These are phyloP conservation scores for Thymus mandschuricus DNA, from an alignment of 257 asterid species.

Conservation along the genomic window DNA sequence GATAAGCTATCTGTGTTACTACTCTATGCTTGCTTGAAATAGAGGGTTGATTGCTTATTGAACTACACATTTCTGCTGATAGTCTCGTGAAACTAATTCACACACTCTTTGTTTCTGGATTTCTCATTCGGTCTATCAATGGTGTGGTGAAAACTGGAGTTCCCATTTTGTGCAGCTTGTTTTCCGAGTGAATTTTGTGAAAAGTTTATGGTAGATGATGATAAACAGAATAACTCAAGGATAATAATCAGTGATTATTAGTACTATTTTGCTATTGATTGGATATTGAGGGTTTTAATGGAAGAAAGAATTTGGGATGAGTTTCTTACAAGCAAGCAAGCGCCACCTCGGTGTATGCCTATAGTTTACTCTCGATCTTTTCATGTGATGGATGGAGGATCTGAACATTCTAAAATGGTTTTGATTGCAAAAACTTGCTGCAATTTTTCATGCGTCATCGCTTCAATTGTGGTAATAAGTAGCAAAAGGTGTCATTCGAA, in stretches of 20 bases:
- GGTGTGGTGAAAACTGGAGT: neutral
- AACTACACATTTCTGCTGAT: neutral
- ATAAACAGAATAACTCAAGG: neutral
- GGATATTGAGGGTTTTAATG: neutral
- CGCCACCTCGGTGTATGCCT: no score
- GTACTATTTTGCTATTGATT: neutral
- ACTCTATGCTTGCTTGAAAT: neutral
- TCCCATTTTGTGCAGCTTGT: neutral
- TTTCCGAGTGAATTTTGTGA: neutral
- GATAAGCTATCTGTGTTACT: no score
- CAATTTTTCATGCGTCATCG: neutral
- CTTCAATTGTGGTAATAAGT: neutral
- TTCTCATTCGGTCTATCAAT: neutral
- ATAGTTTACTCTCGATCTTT: neutral
- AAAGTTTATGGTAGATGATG: neutral
- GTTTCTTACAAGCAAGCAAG: neutral
- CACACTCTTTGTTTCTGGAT: neutral
- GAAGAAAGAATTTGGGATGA: slow-evolving; percentile 3
- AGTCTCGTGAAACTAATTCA: neutral
- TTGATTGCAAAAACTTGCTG: no score
- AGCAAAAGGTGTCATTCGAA: neutral
- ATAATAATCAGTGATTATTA: neutral
- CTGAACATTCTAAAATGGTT: neutral
- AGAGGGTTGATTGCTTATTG: neutral
- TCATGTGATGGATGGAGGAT: neutral